These are phyloP conservation scores for Candida germanica DNA, from an alignment of 805 yeast genomes.

Conservation along the genomic window DNA sequence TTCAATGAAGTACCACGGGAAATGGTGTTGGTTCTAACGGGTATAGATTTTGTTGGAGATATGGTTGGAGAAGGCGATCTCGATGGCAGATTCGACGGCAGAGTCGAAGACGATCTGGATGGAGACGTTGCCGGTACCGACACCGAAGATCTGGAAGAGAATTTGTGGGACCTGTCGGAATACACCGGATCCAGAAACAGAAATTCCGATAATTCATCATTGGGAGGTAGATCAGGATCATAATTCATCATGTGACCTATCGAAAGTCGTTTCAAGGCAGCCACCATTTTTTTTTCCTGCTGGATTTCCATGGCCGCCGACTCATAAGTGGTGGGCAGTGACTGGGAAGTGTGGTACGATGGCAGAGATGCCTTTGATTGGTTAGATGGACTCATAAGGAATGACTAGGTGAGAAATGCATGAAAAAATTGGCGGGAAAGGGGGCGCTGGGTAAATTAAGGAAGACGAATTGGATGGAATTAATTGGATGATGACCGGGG, in stretches of 20 bases:
- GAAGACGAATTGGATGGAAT: too few relatives aligned
- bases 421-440: background rate
- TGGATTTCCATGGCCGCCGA: constrained; percentile 74
- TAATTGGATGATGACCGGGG: too few relatives aligned
- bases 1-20: constrained; percentile 8
- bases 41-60: background rate
- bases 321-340: constrained; percentile 20
- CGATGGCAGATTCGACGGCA: constrained; percentile 9
- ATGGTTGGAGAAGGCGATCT: constrained; percentile 5
- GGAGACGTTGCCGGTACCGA: background rate
- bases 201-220: constrained; percentile 21
- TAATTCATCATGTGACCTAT: constrained; percentile 59
- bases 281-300: constrained; percentile 68
- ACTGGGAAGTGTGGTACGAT: background rate
- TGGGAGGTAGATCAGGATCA: constrained; percentile 67
- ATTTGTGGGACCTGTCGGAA: constrained; percentile 6
- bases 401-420: background rate
- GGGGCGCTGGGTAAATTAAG: too few relatives aligned
- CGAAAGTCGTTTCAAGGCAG: constrained; percentile 68
- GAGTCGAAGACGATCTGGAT: constrained; percentile 6
- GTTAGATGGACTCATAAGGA: too few relatives aligned
- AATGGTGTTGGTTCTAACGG: constrained; percentile 7
- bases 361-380: too few relatives aligned
- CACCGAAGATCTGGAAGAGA: background rate
- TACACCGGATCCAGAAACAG: constrained; percentile 17